Conservation (phyloP, 2,329 filamentous ascomycete species). For the Trematosphaeria pertusa region DNA sequence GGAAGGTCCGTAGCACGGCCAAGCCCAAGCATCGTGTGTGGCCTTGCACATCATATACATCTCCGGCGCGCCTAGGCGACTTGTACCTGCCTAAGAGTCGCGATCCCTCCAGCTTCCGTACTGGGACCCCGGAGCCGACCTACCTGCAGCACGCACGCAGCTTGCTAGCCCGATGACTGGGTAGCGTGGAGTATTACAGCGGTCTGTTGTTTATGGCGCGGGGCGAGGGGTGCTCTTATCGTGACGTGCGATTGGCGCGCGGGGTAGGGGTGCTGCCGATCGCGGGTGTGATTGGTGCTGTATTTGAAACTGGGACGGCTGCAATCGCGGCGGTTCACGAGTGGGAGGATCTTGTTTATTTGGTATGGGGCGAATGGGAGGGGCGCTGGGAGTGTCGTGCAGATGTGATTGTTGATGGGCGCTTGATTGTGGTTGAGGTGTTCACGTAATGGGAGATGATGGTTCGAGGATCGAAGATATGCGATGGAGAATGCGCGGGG, state of each 20-base stretch:
- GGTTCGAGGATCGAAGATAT: too few relatives aligned
- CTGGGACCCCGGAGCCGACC: not conserved
- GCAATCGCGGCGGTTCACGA: too few relatives aligned
- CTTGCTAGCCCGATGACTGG: not conserved
- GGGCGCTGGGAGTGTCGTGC: too few relatives aligned
- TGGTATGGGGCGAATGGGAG: too few relatives aligned
- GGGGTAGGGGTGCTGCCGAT: not conserved
- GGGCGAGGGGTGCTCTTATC: not conserved
- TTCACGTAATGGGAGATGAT: too few relatives aligned
- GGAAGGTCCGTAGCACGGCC: not conserved
- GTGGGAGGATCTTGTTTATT: too few relatives aligned
- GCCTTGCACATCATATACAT: not conserved
- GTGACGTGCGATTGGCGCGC: not conserved
- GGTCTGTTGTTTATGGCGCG: not conserved
- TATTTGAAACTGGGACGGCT: too few relatives aligned
- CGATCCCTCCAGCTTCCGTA: not conserved
- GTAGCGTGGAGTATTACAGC: not conserved
- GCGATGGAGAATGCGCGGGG: too few relatives aligned
- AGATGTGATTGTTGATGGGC: too few relatives aligned
- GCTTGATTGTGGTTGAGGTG: too few relatives aligned
- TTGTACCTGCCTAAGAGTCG: not conserved
- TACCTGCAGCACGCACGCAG: not conserved
- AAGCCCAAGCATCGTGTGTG: not conserved
- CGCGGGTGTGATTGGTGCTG: too few relatives aligned
- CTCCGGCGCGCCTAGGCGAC: not conserved